Base-by-base conservation (phyloP, 495 filamentous ascomycete genomes). In the Penicillium tannophilum region DNA sequence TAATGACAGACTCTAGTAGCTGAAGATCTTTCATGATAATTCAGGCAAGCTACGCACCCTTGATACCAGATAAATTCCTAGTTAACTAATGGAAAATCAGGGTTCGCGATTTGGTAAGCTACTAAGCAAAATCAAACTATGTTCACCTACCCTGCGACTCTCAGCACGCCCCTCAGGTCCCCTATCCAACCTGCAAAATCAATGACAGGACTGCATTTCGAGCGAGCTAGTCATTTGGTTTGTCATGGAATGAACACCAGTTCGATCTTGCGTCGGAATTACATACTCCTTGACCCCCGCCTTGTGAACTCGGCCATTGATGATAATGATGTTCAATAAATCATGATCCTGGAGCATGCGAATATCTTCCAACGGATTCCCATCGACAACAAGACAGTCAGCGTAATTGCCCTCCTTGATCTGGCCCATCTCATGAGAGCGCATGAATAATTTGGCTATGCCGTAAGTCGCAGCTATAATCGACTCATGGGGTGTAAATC, bases 221-320 rank as follows among this genome's bases (percentile, higher is more conserved):
- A n/a, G n/a, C n/a, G n/a, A n/a, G n/a, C n/a, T n/a, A n/a, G n/a
- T 39, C 59, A 61, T 61, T 51, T 63, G 46, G 30, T 64, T 51
- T 35, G 52, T 61, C 53, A 56, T 56, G 12, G 56, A 56, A 45
- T 57, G 60, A n/a, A 69, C 46, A 43, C 53, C 55, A 6, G 55
- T 59, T 41, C 11, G 7, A 42, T 56, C 45, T 23, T 55, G 43
- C 47, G 42, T 44, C 1, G 52, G 55, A 20, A 55, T 20, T 12
- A 59, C 30, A 63, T 74, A 72, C 53, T 80, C 76, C 36, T 70
- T 72, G 31, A 56, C 58, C 5, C 66, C 67, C 26, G 69, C 70
- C 56, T 81, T 82, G 56, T 81, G 75, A 17, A 82, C 68, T 11
- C 76, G 61, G 0, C 79, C 77, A 61, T 82, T 82, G 48, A 82